A percentile compares a stretch with the other conserved stretches of the same genome.
Conservation (phyloP, 169 alveolate genomes). For the Cryptosporidium xiaoi region DNA sequence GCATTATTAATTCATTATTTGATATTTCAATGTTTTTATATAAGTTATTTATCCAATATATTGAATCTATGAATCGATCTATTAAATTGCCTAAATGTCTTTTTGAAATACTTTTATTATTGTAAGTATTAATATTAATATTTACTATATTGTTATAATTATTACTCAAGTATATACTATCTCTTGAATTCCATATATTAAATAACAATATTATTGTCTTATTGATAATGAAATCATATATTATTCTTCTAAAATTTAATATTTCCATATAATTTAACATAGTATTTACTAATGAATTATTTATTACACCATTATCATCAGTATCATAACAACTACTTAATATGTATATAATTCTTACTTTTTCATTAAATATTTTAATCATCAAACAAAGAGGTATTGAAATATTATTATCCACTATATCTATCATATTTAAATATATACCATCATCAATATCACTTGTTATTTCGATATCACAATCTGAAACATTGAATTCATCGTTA, state of each 20-base stretch:
- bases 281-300: background rate
- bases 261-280: slow-evolving; percentile 12
- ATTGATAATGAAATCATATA: background rate
- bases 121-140: too few relatives aligned
- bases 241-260: slow-evolving; percentile 5
- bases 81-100: background rate
- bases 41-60: slow-evolving; percentile 5
- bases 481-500: background rate
- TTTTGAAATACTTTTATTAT: background rate
- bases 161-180: too few relatives aligned
- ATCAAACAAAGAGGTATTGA: slow-evolving; percentile 45
- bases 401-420: slow-evolving; percentile 1
- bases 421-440: slow-evolving; percentile 15
- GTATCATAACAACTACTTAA: background rate
- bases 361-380: background rate
- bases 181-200: slow-evolving; percentile 15
- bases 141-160: too few relatives aligned
- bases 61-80: slow-evolving; percentile 7
- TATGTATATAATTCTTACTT: slow-evolving; percentile 1
- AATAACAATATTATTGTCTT: background rate
- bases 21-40: background rate
- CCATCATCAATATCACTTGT: slow-evolving; percentile 3
- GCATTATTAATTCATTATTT: background rate
- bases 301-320: background rate
- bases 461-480: background rate